Percentiles rank a stretch among this genome's conserved stretches.
These are phyloP conservation scores for Akanthomyces uredinophilus DNA, from an alignment of 2,329 filamentous ascomycete species.

Conservation along the genomic window DNA sequence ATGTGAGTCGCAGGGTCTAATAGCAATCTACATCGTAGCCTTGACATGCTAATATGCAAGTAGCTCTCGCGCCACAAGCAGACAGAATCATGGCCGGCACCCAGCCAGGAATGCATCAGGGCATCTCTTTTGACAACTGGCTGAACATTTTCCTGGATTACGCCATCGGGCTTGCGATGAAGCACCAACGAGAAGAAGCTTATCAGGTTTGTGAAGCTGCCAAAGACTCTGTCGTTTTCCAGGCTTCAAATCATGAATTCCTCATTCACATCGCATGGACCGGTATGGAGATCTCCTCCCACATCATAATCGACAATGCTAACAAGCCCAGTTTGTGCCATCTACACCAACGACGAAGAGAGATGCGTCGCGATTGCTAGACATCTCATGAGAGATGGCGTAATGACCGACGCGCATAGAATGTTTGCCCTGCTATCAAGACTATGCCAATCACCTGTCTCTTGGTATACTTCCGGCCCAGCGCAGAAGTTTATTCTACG, in stretches of 20 bases:
- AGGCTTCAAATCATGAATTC: slow-evolving; percentile 62
- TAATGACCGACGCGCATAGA: slow-evolving; percentile 77
- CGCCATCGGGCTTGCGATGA: slow-evolving; percentile 67
- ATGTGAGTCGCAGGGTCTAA: slow-evolving; percentile 35
- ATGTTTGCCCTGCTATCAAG: slow-evolving; percentile 76
- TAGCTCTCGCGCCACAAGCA: slow-evolving; percentile 30
- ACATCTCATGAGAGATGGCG: slow-evolving; percentile 78
- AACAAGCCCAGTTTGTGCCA: slow-evolving; percentile 61
- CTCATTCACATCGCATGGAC: slow-evolving; percentile 75
- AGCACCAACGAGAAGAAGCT: slow-evolving; percentile 62
- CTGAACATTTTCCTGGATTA: slow-evolving; percentile 87
- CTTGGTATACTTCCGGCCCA: slow-evolving; percentile 74
- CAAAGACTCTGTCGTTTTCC: slow-evolving; percentile 76
- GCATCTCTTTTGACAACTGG: slow-evolving; percentile 79
- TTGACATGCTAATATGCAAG: background rate
- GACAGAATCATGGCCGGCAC: slow-evolving; percentile 18
- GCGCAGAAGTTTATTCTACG: slow-evolving; percentile 88
- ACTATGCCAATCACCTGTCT: slow-evolving; percentile 65
- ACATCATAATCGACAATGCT: background rate
- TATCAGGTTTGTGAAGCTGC: slow-evolving; percentile 78
- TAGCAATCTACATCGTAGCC: background rate
- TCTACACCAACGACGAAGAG: slow-evolving; percentile 75
- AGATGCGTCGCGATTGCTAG: slow-evolving; percentile 67
- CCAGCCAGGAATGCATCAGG: slow-evolving; percentile 51
- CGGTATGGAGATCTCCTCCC: slow-evolving; percentile 39